These are phyloP conservation scores for Aspergillus sp. DNA, from an alignment of 2,329 filamentous ascomycete genomes.

Conservation along the genomic window DNA sequence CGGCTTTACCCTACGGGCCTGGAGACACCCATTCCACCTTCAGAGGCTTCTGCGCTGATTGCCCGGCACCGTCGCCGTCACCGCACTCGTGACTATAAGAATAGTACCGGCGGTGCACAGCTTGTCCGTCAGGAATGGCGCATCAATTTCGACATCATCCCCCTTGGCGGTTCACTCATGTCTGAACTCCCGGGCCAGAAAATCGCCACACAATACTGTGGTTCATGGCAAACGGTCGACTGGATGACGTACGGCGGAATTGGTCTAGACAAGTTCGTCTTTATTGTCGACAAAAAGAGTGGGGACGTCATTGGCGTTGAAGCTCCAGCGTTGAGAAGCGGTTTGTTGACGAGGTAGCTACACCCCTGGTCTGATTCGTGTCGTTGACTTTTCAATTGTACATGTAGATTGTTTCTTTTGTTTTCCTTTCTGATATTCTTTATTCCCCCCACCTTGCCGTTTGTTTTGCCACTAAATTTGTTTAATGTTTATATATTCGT, in stretches of 20 bases:
- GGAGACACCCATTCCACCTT: constrained; percentile 1
- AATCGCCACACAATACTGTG: constrained; percentile 24
- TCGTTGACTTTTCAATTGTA: too few species aligned
- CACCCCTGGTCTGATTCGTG: too few species aligned
- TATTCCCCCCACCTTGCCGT: background rate
- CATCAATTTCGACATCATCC: constrained; percentile 22
- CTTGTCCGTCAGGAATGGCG: constrained; percentile 23
- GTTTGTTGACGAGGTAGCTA: background rate
- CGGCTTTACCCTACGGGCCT: constrained; percentile 20
- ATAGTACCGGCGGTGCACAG: background rate
- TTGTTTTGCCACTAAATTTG: background rate
- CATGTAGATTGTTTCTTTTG: background rate
- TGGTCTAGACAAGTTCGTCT: constrained; percentile 33
- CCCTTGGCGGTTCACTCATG: constrained; percentile 13
- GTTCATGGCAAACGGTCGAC: constrained; percentile 34
- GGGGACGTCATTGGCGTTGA: constrained; percentile 32
- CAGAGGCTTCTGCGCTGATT: constrained; percentile 1
- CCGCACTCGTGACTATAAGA: background rate
- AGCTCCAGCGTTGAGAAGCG: constrained; percentile 34
- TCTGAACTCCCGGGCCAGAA: constrained; percentile 31
- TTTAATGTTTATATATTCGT: background rate
- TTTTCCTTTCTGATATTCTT: background rate
- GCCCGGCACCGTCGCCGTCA: background rate
- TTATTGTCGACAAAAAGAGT: constrained; percentile 26
- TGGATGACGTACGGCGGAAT: constrained; percentile 39